phyloP scores from a whole-genome alignment of 139 green algal genomes.

The Closterium sp. region DNA sequence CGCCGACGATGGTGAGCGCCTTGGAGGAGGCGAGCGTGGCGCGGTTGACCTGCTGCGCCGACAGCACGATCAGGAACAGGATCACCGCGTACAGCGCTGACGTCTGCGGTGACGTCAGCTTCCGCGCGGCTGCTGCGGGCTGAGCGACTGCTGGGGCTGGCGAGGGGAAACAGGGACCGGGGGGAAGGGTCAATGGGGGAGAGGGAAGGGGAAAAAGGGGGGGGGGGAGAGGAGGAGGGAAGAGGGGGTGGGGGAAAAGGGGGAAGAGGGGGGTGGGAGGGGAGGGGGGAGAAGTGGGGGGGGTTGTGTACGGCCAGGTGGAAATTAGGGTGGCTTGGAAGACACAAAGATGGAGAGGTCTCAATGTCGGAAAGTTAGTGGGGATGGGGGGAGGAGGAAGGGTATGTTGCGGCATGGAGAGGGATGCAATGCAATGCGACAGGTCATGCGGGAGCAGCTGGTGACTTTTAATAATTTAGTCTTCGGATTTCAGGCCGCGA shows the following conservation, averaged over 20 bases:
- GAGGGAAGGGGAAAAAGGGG: background rate
- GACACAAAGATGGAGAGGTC: too few relatives aligned
- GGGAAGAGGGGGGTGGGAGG: background rate
- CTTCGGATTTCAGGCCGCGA: background rate
- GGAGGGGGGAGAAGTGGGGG: background rate
- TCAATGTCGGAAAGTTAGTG: too few relatives aligned
- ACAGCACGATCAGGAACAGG: constrained; percentile 39
- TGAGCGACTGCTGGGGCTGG: background rate
- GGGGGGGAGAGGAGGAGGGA: background rate
- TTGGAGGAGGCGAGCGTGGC: constrained; percentile 39
- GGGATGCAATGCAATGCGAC: background rate
- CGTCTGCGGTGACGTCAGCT: constrained; percentile 3
- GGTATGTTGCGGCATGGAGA: background rate
- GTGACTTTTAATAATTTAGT: background rate
- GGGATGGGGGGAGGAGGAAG: background rate
- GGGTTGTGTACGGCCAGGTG: too few relatives aligned
- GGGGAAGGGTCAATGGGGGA: background rate
- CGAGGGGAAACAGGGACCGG: background rate
- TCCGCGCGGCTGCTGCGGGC: background rate
- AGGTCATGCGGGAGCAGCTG: background rate
- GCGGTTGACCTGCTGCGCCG: constrained; percentile 37
- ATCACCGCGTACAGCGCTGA: constrained; percentile 45
- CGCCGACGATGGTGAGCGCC: constrained; percentile 44
- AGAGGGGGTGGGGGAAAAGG: background rate
- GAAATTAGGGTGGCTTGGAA: too few relatives aligned